These are phyloP conservation scores for Cutaneotrichosporon mucoides DNA, from an alignment of 1,284 basidiomycete genomes.

Conservation along the genomic window DNA sequence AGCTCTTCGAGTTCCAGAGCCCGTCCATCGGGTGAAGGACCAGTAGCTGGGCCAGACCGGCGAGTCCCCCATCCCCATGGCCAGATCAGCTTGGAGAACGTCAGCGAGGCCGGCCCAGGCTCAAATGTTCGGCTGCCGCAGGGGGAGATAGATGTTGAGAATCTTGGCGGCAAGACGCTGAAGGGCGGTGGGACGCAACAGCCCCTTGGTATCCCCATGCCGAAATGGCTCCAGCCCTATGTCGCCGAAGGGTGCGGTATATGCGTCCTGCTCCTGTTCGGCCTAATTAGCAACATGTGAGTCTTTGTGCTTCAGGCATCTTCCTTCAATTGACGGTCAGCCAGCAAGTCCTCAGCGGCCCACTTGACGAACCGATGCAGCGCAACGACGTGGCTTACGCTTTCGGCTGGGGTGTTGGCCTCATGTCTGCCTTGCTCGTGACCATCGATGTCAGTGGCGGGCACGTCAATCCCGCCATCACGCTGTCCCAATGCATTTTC, in stretches of 20 bases:
- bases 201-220: not conserved
- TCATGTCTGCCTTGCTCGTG: slow-evolving; percentile 10
- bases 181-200: no score
- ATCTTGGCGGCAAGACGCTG: not conserved
- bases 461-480: slow-evolving; percentile 26
- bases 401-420: slow-evolving; percentile 16
- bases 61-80: no score
- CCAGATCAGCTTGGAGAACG: no score
- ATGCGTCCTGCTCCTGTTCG: not conserved
- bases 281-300: slow-evolving; percentile 7
- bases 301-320: not conserved
- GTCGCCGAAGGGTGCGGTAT: slow-evolving; percentile 1
- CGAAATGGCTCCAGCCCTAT: not conserved
- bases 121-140: no score
- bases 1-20: no score
- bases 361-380: not conserved
- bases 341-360: not conserved
- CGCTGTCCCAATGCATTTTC: slow-evolving; percentile 17
- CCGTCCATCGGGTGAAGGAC: no score
- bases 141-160: not conserved
- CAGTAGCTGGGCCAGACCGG: no score
- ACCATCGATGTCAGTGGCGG: slow-evolving; percentile 18
- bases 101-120: no score
- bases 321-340: not conserved
- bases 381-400: slow-evolving; percentile 2